Base-by-base conservation (phyloP, 345 rosid species). In the sweet orange (Citrus sinensis) region DNA sequence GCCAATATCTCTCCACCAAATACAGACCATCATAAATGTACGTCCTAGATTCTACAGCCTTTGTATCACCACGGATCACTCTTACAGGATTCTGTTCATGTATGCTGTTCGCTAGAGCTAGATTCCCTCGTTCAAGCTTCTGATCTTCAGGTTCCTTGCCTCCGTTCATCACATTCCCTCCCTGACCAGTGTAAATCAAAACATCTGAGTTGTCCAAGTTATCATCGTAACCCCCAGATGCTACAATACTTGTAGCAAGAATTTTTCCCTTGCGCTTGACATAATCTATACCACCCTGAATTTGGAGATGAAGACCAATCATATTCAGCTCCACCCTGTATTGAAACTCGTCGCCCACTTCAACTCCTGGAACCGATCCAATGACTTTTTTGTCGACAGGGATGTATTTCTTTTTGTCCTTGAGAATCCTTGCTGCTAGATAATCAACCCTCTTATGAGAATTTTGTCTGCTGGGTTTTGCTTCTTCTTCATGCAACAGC, bases 1-100 rank as follows among this genome's bases (percentile, higher is more conserved):
- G 85, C 94, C 92, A 86, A 42, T 10, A 77, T 22, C 86, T 71
- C 9, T 91, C 87, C 82, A 93, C 97, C 76, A 86, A 13, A 76
- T 95, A 92, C 13, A 95, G 85, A n/a, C 98, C 98, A 86, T 88
- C 92, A 59, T 93, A 95, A 8, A 87, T 81, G 76, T 95, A 95
- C 24, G 82, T 81, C 74, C 74, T 81, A 55, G 71, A 79, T 70
- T 80, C 87, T 24, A 87, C 81, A 11, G 79, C 73, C 75, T 84
- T 89, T 76, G 81, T 80, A 62, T 89, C 89, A 30, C 98, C 95
- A 75, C 92, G 94, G 46, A 92, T 90, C 74, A 92, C 98, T 82
- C 98, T 87, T 40, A 95, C 98, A 61, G 88, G 84, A 62, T 76
- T 88, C 80, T 82, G 55, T 13, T 69, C 72, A 58, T 69, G 56